A percentile compares a stretch with the other conserved stretches of the same genome.
Conservation (phyloP, 495 filamentous ascomycete genomes). For the Xylaria palmicola region DNA sequence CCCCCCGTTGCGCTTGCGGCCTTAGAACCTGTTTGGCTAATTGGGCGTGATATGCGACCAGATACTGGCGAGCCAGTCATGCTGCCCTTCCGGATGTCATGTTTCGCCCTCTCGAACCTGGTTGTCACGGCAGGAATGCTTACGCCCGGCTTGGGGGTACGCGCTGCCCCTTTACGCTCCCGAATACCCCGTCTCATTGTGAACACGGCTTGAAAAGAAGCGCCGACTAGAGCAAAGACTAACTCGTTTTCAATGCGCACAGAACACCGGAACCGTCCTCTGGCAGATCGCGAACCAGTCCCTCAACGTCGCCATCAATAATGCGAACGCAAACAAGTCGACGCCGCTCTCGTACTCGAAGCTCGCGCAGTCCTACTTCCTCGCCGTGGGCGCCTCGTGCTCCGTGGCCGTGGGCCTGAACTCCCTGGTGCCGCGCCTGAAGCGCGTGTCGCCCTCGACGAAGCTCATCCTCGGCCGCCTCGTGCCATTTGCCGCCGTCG, state of each 20-base stretch:
- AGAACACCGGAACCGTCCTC: constrained; percentile 83
- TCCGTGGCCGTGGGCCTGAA: constrained; percentile 93
- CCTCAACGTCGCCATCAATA: constrained; percentile 97
- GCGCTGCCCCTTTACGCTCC: constrained; percentile 20
- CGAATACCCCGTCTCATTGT: background rate
- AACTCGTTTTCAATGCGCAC: constrained; percentile 30
- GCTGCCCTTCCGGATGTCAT: constrained; percentile 95
- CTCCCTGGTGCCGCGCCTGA: constrained; percentile 80
- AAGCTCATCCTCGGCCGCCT: constrained; percentile 73
- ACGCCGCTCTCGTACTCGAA: constrained; percentile 76
- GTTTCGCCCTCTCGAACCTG: constrained; percentile 89
- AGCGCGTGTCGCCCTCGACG: constrained; percentile 68
- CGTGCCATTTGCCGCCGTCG: constrained; percentile 94
- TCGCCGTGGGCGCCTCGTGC: constrained; percentile 90
- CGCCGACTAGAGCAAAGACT: background rate
- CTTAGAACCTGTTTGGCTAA: constrained; percentile 23
- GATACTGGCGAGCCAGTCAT: constrained; percentile 92
- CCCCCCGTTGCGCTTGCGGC: background rate
- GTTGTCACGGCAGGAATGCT: constrained; percentile 98
- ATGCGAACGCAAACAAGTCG: constrained; percentile 95
- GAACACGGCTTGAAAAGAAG: background rate
- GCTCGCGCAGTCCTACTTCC: constrained; percentile 82
- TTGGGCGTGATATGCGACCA: constrained; percentile 29
- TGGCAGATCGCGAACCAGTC: constrained; percentile 98
- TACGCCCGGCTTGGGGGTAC: constrained; percentile 73